Evolutionary conservation across 2,329 filamentous ascomycete genomes (phyloP), one percentile per base, ranked within the genome.

Genomic region (Ophiocordyceps camponoti-rufipedis): DNA sequence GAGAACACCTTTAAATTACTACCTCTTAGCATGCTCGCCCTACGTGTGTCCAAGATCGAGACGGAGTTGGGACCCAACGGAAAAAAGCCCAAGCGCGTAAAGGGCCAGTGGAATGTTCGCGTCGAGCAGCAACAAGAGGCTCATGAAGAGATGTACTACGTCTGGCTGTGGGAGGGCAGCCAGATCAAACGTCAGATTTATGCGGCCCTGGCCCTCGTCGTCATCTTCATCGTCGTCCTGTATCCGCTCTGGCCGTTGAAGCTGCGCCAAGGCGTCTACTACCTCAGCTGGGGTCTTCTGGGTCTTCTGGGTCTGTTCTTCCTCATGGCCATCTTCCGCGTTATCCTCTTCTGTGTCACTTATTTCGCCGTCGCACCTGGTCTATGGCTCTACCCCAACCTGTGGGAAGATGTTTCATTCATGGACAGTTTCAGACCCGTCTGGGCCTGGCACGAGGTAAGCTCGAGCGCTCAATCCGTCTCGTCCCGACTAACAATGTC

Each of bases 381-480:
- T 55, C 71, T 98, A n/a, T 98, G 91, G 91, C 72, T 98, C 41
- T 98, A 89, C 66, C 91, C 91, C 43, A 98, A 98, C 59, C 68
- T 98, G 18, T 98, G 95, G 69, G 91, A 98, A 62, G 91, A 98
- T 59, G 91, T 98, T 28, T 94, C 89, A 8, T 96, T 98, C 67
- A 82, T 98, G 63, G 91, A 98, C 61, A 93, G 85, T 57, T 98
- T 98, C 74, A 82, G 82, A 58, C 91, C 91, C 18, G 66, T 94
- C 6, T 98, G 91, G 89, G 91, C 86, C 48, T 98, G 91, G 91
- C 91, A 98, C 62, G 88, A 94, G 76, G 86, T 93, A 59, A 63
- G 75, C 16, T 5, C 14, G 11, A 12, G 3, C 10, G 12, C 28
- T 43, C 8, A 4, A 13, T 5, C 5, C 10, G 12, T 18, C 5